Conservation (phyloP, 805 yeast species). For the Saccharomycopsis schoenii region DNA sequence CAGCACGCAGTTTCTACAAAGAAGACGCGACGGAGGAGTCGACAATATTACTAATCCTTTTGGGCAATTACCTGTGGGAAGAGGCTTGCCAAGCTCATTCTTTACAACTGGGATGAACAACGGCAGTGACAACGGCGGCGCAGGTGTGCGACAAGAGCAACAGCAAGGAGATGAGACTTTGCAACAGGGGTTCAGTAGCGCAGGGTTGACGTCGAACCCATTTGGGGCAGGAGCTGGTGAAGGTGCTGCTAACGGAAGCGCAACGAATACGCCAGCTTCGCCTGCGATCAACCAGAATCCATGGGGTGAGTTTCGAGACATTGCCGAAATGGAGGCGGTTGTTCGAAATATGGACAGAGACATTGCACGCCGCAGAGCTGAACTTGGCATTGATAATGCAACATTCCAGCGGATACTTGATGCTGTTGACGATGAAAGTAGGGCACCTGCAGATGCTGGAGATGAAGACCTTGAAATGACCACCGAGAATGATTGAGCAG, state of each 20-base stretch:
- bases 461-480: not conserved
- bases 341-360: not conserved
- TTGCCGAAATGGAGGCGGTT: not conserved
- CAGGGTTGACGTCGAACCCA: not conserved
- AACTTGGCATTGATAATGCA: not conserved
- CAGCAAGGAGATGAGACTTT: not conserved
- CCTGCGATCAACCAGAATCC: not conserved
- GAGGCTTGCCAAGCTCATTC: not conserved
- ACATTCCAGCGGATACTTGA: not conserved
- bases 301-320: not conserved
- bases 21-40: not conserved
- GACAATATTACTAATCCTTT: not conserved
- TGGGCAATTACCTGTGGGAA: not conserved
- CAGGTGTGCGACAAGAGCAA: not conserved
- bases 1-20: not conserved
- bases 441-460: not conserved
- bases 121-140: not conserved
- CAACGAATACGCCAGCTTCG: not conserved
- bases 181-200: not conserved
- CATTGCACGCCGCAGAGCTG: not conserved
- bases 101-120: not conserved
- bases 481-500: not conserved
- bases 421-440: not conserved
- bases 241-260: not conserved
- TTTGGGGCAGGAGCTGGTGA: not conserved